Evolutionary conservation across 1,284 basidiomycete genomes (phyloP), one percentile per base, ranked within the genome.

Genomic region (Apiotrichum porosum): DNA sequence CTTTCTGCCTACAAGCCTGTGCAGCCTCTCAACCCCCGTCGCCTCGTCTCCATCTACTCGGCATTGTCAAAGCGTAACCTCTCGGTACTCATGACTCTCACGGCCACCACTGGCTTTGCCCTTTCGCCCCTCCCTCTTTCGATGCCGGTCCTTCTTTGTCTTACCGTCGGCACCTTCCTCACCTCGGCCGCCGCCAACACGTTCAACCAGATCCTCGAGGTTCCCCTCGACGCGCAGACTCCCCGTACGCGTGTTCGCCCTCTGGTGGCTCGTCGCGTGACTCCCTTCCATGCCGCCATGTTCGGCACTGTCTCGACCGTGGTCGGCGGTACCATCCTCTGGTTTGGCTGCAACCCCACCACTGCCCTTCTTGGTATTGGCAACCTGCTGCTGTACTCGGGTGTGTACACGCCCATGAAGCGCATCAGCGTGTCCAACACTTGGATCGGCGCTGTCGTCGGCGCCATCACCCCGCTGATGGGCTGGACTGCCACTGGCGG

Each of bases 211-310:
- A 76, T 98, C 3, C 84, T 93, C 63, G 95, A 99, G 72, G 80
- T 88, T 4, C 95, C 95, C 0, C 88, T 94, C 54, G 95, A 99
- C 67, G 92, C 95, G 0, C 95, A 99, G 70, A 98, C 97, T 83
- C 80, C 84, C 0, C 83, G 95, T 32, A 99, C 95, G 0, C 81
- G 93, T 15, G 84, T 80, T 39, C 78, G 95, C 21, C 93, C 93
- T 0, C 81, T 99, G n/a, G 91, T 92, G 0, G 81, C 88, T 13
- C 79, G 86, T 28, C 82, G 83, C 9, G 82, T 98, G 47, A 83
- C 83, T 2, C 85, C 91, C 0, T 71, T 87, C 17, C 94, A 98
- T 69, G 93, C 92, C 0, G 79, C 84, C 8, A 77, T 77, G 5
- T 97, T 97, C 60, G 95, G 86, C 0, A 51, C 80, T 0, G 76